Evolutionary conservation across 1,284 basidiomycete genomes (phyloP).

Genomic region (Violaceomyces palustris): DNA sequence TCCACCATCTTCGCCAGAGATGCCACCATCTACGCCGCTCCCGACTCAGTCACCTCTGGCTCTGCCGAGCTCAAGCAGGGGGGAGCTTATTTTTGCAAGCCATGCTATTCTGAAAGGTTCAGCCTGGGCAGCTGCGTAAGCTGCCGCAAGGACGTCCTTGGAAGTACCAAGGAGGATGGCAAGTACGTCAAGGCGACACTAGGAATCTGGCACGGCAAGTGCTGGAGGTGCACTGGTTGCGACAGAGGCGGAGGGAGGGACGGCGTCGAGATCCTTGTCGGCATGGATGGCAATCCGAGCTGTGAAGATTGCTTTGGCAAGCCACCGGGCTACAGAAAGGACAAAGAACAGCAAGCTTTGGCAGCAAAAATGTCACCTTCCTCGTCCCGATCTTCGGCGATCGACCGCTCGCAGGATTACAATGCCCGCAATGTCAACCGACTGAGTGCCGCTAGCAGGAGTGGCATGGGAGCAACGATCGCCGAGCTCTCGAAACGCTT

Average conservation of each 20-base stretch:
- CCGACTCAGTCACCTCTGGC: constrained; percentile 9
- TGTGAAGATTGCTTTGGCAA: constrained; percentile 37
- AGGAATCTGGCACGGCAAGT: constrained; percentile 36
- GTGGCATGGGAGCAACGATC: constrained; percentile 36
- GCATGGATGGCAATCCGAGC: constrained; percentile 32
- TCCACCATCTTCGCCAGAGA: constrained; percentile 30
- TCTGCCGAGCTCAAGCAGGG: not conserved
- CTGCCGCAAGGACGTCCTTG: constrained; percentile 27
- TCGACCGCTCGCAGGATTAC: too few relatives aligned
- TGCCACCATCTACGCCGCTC: constrained; percentile 38
- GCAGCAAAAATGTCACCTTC: not conserved
- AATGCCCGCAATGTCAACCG: constrained; percentile 10
- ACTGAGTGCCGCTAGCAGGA: constrained; percentile 3
- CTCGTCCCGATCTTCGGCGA: too few relatives aligned
- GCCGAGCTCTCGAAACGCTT: constrained; percentile 36
- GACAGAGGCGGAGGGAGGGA: constrained; percentile 5
- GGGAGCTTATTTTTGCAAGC: constrained; percentile 22
- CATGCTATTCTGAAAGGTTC: constrained; percentile 33
- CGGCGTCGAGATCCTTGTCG: constrained; percentile 18
- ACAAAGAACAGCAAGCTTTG: not conserved
- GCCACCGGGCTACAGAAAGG: constrained; percentile 1
- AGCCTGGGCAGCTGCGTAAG: constrained; percentile 20
- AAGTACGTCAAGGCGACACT: constrained; percentile 28
- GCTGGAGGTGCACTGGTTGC: constrained; percentile 35
- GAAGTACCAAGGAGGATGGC: constrained; percentile 39